Percentiles rank a stretch among this genome's conserved stretches.
Conservation (phyloP, 768 basidiomycete species). For the Xerocomellus dryophilus region DNA sequence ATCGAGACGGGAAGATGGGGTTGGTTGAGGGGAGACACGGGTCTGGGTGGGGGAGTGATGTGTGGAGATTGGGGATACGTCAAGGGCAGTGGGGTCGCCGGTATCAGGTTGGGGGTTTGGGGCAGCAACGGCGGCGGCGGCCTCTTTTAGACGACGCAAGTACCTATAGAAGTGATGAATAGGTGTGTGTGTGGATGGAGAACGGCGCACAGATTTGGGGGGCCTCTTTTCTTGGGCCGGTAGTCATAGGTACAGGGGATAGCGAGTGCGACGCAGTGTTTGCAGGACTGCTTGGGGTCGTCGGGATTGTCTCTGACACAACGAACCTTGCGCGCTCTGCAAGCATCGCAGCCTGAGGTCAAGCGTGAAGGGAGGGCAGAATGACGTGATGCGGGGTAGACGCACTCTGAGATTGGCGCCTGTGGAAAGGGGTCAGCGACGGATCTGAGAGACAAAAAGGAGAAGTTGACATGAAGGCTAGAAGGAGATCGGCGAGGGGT, state of each 20-base stretch:
- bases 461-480: background rate
- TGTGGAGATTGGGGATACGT: slow-evolving; percentile 49
- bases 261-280: slow-evolving; percentile 78
- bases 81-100: slow-evolving; percentile 36
- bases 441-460: slow-evolving; percentile 19
- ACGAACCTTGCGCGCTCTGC: slow-evolving; percentile 81
- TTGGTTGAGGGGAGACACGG: slow-evolving; percentile 41
- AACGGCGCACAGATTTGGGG: slow-evolving; percentile 76
- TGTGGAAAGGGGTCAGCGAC: slow-evolving; percentile 37
- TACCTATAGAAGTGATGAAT: slow-evolving; percentile 45
- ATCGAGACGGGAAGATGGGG: slow-evolving; percentile 47
- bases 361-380: slow-evolving; percentile 19
- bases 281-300: slow-evolving; percentile 77
- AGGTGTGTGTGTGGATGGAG: background rate
- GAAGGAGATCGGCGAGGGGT: slow-evolving; percentile 7
- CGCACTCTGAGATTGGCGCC: slow-evolving; percentile 85
- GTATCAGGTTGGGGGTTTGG: slow-evolving; percentile 32
- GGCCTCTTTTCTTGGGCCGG: slow-evolving; percentile 90
- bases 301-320: slow-evolving; percentile 79
- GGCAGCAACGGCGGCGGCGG: slow-evolving; percentile 50
- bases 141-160: slow-evolving; percentile 76
- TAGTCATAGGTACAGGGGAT: slow-evolving; percentile 90
- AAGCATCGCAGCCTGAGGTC: slow-evolving; percentile 75
- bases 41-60: slow-evolving; percentile 36
- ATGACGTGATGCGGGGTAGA: slow-evolving; percentile 25